Evolutionary conservation across 1,139 yeast species (phyloP).

Genomic region (Hansenula lynferdii): DNA sequence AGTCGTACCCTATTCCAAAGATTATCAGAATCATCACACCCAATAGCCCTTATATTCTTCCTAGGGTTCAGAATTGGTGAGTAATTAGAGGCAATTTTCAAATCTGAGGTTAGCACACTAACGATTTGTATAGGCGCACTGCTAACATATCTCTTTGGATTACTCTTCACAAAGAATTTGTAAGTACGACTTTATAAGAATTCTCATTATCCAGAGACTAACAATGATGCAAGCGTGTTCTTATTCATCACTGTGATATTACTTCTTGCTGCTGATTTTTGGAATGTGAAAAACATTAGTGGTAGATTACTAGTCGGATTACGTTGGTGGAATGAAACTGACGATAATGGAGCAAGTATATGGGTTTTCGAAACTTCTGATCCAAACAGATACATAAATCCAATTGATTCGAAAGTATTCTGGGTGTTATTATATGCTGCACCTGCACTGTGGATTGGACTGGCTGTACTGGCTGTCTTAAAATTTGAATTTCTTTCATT

Average conservation of each 20-base stretch:
- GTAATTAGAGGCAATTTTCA: constrained; percentile 2
- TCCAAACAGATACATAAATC: constrained; percentile 77
- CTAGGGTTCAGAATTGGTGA: constrained; percentile 49
- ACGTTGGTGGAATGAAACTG: constrained; percentile 87
- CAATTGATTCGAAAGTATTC: constrained; percentile 84
- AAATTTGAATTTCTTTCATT: constrained; percentile 76
- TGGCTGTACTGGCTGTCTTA: constrained; percentile 72
- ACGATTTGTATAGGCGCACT: constrained; percentile 39
- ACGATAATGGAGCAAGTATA: constrained; percentile 60
- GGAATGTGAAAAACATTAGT: constrained; percentile 88
- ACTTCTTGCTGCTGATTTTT: constrained; percentile 82
- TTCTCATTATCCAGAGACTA: too few species aligned
- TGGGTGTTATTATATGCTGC: constrained; percentile 77
- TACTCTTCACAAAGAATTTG: constrained; percentile 59
- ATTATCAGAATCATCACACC: constrained; percentile 63
- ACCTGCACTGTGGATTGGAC: constrained; percentile 69
- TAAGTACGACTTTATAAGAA: too few species aligned
- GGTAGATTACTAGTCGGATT: constrained; percentile 89
- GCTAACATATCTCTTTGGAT: constrained; percentile 64
- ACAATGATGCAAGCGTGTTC: constrained; percentile 54
- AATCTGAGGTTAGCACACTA: not conserved
- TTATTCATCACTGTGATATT: constrained; percentile 76
- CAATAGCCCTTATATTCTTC: constrained; percentile 63
- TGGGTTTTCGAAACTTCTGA: constrained; percentile 92
- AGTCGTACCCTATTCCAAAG: constrained; percentile 28